These are phyloP conservation scores for Closterium sp. DNA, from an alignment of 139 green algal species.

Conservation along the genomic window DNA sequence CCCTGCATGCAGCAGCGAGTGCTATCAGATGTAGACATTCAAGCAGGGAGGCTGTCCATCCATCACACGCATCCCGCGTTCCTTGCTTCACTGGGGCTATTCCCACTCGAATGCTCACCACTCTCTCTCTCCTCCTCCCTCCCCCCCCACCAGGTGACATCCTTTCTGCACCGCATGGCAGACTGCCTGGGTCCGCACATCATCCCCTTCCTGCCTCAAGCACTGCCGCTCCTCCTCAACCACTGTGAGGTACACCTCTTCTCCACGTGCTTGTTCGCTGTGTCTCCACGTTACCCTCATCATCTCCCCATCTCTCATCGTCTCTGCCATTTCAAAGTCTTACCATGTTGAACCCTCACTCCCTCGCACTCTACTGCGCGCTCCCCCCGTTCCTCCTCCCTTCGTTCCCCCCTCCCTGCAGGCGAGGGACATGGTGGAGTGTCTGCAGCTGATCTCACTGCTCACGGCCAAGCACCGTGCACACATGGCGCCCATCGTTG, in stretches of 20 bases:
- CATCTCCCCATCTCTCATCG: no score
- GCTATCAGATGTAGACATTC: neutral
- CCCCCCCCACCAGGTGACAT: slow-evolving; percentile 41
- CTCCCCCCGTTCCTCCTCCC: neutral
- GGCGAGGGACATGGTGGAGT: slow-evolving; percentile 49
- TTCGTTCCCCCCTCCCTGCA: neutral
- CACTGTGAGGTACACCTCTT: slow-evolving; percentile 36
- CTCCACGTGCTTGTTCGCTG: neutral
- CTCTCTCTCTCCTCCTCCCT: neutral
- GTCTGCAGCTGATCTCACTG: slow-evolving; percentile 53
- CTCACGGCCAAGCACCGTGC: slow-evolving; percentile 51
- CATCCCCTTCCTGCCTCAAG: slow-evolving; percentile 43
- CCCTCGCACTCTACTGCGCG: no score
- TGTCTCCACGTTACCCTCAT: neutral
- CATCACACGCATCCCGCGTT: neutral
- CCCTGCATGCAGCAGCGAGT: neutral
- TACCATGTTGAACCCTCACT: no score
- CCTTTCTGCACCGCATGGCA: slow-evolving; percentile 54
- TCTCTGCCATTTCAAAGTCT: neutral
- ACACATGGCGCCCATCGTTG: slow-evolving; percentile 27
- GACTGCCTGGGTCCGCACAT: slow-evolving; percentile 42
- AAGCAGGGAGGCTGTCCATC: neutral
- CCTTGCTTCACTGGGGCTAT: neutral
- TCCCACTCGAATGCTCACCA: neutral
- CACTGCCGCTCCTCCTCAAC: slow-evolving; percentile 41